Percentiles rank a stretch among this genome's conserved stretches.
phyloP scores from a whole-genome alignment of 2,329 filamentous ascomycete species.

The Aureobasidium lini region DNA sequence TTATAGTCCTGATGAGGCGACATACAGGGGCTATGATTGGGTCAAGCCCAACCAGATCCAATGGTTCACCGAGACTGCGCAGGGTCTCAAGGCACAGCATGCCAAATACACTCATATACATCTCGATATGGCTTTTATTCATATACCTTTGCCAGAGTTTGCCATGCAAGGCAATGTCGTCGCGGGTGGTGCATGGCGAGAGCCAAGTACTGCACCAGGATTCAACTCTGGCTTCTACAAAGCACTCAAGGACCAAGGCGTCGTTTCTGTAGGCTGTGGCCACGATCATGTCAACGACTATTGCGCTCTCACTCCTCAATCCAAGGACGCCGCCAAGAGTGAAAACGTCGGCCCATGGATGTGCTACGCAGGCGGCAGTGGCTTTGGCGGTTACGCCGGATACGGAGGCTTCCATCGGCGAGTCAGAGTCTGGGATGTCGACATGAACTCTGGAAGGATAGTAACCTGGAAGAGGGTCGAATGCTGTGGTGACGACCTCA shows the following conservation, averaged over 20 bases:
- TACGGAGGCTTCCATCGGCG: conserved; percentile 80
- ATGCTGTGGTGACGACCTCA: conserved; percentile 42
- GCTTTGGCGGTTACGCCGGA: conserved; percentile 91
- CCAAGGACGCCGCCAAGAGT: conserved; percentile 30
- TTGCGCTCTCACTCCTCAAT: conserved; percentile 56
- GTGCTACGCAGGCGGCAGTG: conserved; percentile 89
- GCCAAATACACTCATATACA: conserved; percentile 85
- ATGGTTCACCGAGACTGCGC: conserved; percentile 81
- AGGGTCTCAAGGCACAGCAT: conserved; percentile 57
- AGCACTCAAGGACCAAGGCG: conserved; percentile 75
- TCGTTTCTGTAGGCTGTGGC: conserved; percentile 83
- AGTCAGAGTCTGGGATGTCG: conserved; percentile 83
- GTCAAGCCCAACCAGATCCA: conserved; percentile 87
- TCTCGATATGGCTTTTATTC: conserved; percentile 94
- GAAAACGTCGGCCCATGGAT: conserved; percentile 63
- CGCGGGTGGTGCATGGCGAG: conserved; percentile 64
- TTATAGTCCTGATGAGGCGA: conserved; percentile 81
- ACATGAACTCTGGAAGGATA: conserved; percentile 83
- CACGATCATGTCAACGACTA: conserved; percentile 98
- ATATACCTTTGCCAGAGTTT: conserved; percentile 93
- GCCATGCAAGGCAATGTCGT: conserved; percentile 50
- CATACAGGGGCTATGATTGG: conserved; percentile 95
- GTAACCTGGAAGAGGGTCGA: conserved; percentile 90
- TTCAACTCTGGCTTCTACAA: conserved; percentile 93
- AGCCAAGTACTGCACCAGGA: conserved; percentile 75